Evolutionary conservation across 768 basidiomycete species (phyloP).

Genomic region (Candolleomyces aberdarensis): DNA sequence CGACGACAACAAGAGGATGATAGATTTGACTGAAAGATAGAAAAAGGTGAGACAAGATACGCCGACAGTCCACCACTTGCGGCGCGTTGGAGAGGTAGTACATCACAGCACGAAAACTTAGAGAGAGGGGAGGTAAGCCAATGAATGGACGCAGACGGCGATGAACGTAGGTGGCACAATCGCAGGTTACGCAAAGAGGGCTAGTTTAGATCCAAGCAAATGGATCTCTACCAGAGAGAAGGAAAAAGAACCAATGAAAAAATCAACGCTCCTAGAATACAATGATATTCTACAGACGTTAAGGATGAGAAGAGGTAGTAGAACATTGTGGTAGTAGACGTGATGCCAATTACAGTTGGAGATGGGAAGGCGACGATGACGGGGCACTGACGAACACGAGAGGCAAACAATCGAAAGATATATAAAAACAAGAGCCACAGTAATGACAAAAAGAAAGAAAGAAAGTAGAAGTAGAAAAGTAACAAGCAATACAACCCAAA

Average conservation of each 20-base stretch:
- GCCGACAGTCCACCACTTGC: background rate
- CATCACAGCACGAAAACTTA: background rate
- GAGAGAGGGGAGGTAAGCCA: background rate
- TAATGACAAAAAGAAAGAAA: conserved; percentile 1
- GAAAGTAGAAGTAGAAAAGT: conserved; percentile 6
- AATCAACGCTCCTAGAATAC: conserved; percentile 4
- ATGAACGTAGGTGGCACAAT: background rate
- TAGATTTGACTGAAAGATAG: too few relatives aligned
- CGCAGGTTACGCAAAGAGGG: background rate
- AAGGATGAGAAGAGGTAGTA: conserved; percentile 1
- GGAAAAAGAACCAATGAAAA: background rate
- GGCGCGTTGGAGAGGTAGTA: too few relatives aligned
- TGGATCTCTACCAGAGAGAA: background rate
- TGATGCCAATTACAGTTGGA: background rate
- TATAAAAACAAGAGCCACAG: background rate
- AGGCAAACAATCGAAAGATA: conserved; percentile 1
- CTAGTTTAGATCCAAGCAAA: background rate
- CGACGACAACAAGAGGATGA: too few relatives aligned
- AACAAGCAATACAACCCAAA: conserved; percentile 13
- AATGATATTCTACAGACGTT: conserved; percentile 1
- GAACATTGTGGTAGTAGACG: conserved; percentile 1
- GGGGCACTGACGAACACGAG: conserved; percentile 7
- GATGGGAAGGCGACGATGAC: background rate
- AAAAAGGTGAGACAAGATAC: background rate
- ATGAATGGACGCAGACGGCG: background rate